phyloP scores from a whole-genome alignment of 2,329 filamentous ascomycete species.

The Teratosphaeria nubilosa region DNA sequence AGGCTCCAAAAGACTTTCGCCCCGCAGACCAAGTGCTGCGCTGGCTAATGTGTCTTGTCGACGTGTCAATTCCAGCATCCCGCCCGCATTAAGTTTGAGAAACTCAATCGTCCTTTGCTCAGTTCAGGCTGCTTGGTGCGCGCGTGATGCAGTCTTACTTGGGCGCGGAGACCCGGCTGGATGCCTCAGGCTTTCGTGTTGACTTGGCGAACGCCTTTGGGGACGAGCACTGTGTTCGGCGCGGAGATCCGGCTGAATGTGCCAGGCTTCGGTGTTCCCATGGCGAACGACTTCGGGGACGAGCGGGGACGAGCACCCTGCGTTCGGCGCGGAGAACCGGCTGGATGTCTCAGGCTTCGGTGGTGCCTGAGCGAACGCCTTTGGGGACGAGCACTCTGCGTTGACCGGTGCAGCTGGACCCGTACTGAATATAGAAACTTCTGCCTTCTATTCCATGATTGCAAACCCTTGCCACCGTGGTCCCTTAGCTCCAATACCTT shows the following conservation, averaged over 20 bases:
- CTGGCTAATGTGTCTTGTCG: not conserved
- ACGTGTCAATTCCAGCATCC: not conserved
- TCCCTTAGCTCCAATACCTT: conserved; percentile 6
- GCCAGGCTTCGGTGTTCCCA: too few relatives aligned
- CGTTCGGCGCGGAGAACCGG: too few relatives aligned
- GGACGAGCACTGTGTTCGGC: not conserved
- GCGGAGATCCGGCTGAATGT: too few relatives aligned
- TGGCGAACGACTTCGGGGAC: too few relatives aligned
- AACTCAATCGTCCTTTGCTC: not conserved
- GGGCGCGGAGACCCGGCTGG: not conserved
- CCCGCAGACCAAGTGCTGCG: not conserved
- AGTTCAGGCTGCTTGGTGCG: not conserved
- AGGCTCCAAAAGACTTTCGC: not conserved
- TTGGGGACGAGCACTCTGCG: not conserved
- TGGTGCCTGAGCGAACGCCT: not conserved
- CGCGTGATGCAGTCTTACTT: too few relatives aligned
- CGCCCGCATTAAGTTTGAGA: not conserved
- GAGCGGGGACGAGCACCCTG: too few relatives aligned
- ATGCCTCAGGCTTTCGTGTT: not conserved
- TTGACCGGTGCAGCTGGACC: not conserved
- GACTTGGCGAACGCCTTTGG: not conserved
- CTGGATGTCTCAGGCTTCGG: not conserved
- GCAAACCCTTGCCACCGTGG: not conserved
- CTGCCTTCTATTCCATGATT: not conserved
- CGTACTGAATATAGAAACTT: not conserved